Evolutionary conservation across 1,284 basidiomycete species (phyloP), one percentile per base, ranked within the genome.

Genomic region (Trichosporon sp.): DNA sequence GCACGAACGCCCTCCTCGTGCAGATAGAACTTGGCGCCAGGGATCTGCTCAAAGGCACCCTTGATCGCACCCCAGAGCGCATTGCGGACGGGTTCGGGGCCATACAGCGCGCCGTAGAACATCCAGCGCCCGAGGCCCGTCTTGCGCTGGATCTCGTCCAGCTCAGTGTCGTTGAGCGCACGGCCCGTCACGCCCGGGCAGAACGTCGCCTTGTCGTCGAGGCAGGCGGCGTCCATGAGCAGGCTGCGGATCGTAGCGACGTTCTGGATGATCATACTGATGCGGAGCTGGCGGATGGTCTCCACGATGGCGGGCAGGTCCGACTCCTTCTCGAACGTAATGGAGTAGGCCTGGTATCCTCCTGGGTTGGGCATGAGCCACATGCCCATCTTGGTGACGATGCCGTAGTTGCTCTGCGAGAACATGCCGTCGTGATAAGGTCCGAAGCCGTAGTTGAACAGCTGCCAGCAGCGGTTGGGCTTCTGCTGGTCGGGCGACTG

Each of bases 351-450:
- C 31, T 63, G 62, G 36, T 64, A 60, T 31, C 58, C 62, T 4
- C 59, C 62, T 1, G 62, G 62, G 54, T 60, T 60, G 29, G 62
- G 62, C 58, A 60, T 64, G 21, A 64, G 36, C 59, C 59, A 60
- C 52, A 64, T 1, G 4, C 62, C 62, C 58, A 64, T 60, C 54
- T 64, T 64, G 16, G 33, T 34, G 9, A 64, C 40, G 32, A 64
- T 64, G 36, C 62, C 62, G 19, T 60, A 60, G 58, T 60, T 64
- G 62, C 58, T 60, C 58, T 64, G 62, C 11, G 54, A 60, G 62
- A 64, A 64, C 21, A 60, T 56, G 23, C 62, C 62, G 58, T 64
- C 62, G 19, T 57, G 59, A 27, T 60, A 60, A 1, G 62, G 62
- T 1, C 62, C 62, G 29, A 64, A 64, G 16, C 62, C 62, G 29